Conservation (phyloP, 1,284 basidiomycete genomes). For the Cerrena zonata region DNA sequence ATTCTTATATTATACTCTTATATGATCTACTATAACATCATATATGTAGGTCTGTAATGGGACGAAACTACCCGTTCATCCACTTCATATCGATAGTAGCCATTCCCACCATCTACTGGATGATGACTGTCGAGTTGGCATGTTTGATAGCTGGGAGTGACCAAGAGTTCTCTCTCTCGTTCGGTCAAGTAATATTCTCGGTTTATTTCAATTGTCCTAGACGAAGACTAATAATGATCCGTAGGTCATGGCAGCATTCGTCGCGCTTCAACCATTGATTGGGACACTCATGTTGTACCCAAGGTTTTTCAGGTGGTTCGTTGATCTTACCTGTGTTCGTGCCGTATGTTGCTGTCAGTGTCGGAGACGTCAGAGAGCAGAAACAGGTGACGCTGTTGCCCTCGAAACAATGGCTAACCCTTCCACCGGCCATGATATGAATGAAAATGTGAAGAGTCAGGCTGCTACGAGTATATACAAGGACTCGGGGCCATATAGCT, state of each 20-base stretch:
- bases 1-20: neutral
- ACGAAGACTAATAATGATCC: neutral
- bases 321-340: slow-evolving; percentile 3
- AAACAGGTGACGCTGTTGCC: too few species aligned
- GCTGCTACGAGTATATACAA: too few species aligned
- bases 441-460: too few species aligned
- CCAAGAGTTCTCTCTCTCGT: neutral
- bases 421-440: too few species aligned
- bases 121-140: neutral
- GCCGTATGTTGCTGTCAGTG: too few species aligned
- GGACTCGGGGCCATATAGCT: too few species aligned
- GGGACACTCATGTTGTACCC: neutral
- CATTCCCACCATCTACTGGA: slow-evolving; percentile 4
- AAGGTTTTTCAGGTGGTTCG: slow-evolving; percentile 1
- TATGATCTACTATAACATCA: neutral
- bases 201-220: neutral
- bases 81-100: slow-evolving; percentile 5
- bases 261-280: slow-evolving; percentile 3
- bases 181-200: slow-evolving; percentile 3
- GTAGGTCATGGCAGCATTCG: slow-evolving; percentile 6
- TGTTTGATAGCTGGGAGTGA: neutral
- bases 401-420: too few species aligned
- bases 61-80: slow-evolving; percentile 5
- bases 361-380: too few species aligned
- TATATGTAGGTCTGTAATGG: neutral